Percentiles rank a stretch among this genome's conserved stretches.
phyloP scores from a whole-genome alignment of 1,284 basidiomycete genomes.

The Microbotryomycetes sp. region DNA sequence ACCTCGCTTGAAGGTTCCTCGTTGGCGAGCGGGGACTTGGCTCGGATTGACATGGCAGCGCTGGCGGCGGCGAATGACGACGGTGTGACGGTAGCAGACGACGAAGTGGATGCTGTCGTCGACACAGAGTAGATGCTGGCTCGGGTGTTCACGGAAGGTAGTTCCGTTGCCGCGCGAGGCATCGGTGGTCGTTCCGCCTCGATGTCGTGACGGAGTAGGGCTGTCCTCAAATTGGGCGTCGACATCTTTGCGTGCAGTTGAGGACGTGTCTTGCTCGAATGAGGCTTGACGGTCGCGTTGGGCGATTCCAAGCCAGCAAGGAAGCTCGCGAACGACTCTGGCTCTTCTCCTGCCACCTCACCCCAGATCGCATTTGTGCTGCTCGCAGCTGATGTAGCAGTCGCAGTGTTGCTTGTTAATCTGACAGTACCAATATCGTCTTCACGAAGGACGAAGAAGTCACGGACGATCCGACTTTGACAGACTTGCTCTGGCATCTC shows the following conservation, averaged over 20 bases:
- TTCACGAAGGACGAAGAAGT: constrained; percentile 28
- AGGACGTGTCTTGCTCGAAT: neutral
- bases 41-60: neutral
- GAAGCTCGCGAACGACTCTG: constrained; percentile 2
- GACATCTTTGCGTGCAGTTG: constrained; percentile 25
- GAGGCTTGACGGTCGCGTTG: constrained; percentile 15
- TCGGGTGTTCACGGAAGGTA: neutral
- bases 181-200: neutral
- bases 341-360: neutral
- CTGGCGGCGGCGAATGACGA: neutral
- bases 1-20: neutral
- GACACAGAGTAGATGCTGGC: neutral
- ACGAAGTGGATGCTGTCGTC: neutral
- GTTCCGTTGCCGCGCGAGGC: neutral
- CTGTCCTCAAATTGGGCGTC: constrained; percentile 27
- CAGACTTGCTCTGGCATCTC: constrained; percentile 23
- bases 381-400: neutral
- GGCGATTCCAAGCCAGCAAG: constrained; percentile 4
- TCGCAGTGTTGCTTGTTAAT: neutral
- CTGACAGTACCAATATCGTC: constrained; percentile 4
- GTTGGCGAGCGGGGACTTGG: neutral
- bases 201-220: neutral
- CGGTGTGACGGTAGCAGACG: neutral
- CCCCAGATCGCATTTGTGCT: neutral
- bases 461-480: constrained; percentile 19